Base-by-base conservation (phyloP, 768 basidiomycete species). In the Xerocomellus intermedius region DNA sequence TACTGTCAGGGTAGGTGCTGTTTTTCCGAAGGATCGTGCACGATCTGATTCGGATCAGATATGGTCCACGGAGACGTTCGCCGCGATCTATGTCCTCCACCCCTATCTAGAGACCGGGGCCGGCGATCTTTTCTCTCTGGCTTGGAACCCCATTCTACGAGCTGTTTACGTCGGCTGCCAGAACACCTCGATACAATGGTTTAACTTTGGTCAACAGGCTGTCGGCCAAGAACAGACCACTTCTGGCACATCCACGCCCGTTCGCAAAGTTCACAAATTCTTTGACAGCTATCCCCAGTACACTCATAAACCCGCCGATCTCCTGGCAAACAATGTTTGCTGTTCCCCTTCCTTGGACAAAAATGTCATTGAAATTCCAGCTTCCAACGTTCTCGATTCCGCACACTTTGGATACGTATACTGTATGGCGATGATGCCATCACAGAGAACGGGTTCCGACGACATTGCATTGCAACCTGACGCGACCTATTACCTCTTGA, bases 351-450 rank as follows among this genome's bases (percentile, higher is more conserved):
- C 58, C 9, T 74, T 68, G 74, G 37, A 68, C 39, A 52, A 43
- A 56, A 67, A 56, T 12, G 42, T 65, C 8, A 66, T 91, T 28
- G 71, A 77, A 48, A 84, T 96, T 21, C 82, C 85, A 1, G 74
- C 81, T 13, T 74, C 74, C 51, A 90, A 92, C 60, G 86, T 94
- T 30, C 77, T 94, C 26, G 86, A 90, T 61, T 90, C 91, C 1
- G 96, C 94, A 4, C 96, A 98, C 70, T 95, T 85, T 67, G 96
- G 96, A 9, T 98, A 98, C 65, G 81, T 98, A 13, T 95, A 96
- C 67, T 92, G 89, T 62, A 85, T 94, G 84, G 73, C 77, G 14
- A 69, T 83, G 16, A 61, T 79, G 12, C 74, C 75, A 21, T 74
- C 72, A 16, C 70, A 67, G n/a, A 67, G 69, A 43, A 73, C 73